phyloP scores from a whole-genome alignment of 495 filamentous ascomycete genomes.

The Neohortaea acidophila region DNA sequence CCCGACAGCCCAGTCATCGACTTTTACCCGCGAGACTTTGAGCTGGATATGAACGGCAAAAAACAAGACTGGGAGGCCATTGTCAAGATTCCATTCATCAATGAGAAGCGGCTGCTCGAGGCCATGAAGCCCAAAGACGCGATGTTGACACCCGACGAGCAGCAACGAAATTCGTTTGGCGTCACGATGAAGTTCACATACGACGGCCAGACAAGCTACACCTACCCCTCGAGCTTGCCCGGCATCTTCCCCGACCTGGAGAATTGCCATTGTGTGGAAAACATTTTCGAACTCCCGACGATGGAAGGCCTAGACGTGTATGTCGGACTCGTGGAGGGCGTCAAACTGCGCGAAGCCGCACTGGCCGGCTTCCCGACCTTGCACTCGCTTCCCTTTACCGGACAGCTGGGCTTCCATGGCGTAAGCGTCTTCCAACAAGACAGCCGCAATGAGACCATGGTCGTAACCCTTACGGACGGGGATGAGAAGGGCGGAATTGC shows the following conservation, averaged over 20 bases:
- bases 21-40: slow-evolving; percentile 95
- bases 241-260: slow-evolving; percentile 84
- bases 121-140: slow-evolving; percentile 77
- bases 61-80: slow-evolving; percentile 99
- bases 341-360: slow-evolving; percentile 61
- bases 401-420: slow-evolving; percentile 70
- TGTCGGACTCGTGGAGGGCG: slow-evolving; percentile 75
- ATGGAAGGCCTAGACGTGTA: slow-evolving; percentile 82
- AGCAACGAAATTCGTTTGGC: slow-evolving; percentile 73
- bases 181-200: slow-evolving; percentile 87
- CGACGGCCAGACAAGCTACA: slow-evolving; percentile 54
- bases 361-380: slow-evolving; percentile 87
- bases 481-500: slow-evolving; percentile 55
- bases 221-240: slow-evolving; percentile 70
- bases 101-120: slow-evolving; percentile 64
- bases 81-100: slow-evolving; percentile 97
- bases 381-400: slow-evolving; percentile 66
- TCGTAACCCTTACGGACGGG: slow-evolving; percentile 64
- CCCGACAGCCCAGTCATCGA: slow-evolving; percentile 88
- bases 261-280: slow-evolving; percentile 81
- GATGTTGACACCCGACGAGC: slow-evolving; percentile 59
- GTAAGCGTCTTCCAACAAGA: slow-evolving; percentile 96
- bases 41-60: slow-evolving; percentile 98
- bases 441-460: slow-evolving; percentile 91
- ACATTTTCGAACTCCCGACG: slow-evolving; percentile 83